phyloP scores from a whole-genome alignment of 306 rosid species.

The Quercus parvula region DNA sequence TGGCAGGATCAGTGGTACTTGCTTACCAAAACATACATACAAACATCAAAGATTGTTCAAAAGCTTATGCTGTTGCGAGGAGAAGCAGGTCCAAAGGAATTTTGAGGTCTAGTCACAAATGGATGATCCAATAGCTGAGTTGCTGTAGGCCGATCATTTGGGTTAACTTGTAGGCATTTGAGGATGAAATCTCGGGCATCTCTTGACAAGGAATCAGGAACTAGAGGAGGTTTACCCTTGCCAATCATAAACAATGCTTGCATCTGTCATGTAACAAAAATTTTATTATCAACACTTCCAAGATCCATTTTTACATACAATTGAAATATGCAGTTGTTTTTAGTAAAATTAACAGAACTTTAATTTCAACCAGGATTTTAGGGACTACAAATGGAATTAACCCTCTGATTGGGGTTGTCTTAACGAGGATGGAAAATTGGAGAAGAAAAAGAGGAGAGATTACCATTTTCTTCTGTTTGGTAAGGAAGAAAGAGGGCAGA shows the following conservation, averaged over 20 bases:
- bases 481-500: no score
- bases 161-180: conserved; percentile 43
- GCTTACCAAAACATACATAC: no score
- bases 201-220: conserved; percentile 42
- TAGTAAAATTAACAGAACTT: not conserved
- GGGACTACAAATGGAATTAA: not conserved
- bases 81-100: conserved; percentile 37
- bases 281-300: not conserved
- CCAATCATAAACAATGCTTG: conserved; percentile 41
- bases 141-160: conserved; percentile 44
- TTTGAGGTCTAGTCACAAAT: conserved; percentile 42
- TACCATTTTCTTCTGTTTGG: no score
- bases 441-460: no score
- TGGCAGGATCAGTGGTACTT: not conserved
- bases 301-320: not conserved
- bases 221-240: conserved; percentile 31
- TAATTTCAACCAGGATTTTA: not conserved
- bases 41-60: not conserved
- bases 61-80: conserved; percentile 15
- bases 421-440: no score
- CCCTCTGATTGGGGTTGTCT: no score
- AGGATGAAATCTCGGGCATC: conserved; percentile 46
- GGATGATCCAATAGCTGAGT: conserved; percentile 41
- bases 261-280: conserved; percentile 20
- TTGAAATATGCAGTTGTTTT: not conserved